Evolutionary conservation across 441 rosid genomes (phyloP), one percentile per base, ranked within the genome.

Genomic region (Rhodomyrtus psidioides): DNA sequence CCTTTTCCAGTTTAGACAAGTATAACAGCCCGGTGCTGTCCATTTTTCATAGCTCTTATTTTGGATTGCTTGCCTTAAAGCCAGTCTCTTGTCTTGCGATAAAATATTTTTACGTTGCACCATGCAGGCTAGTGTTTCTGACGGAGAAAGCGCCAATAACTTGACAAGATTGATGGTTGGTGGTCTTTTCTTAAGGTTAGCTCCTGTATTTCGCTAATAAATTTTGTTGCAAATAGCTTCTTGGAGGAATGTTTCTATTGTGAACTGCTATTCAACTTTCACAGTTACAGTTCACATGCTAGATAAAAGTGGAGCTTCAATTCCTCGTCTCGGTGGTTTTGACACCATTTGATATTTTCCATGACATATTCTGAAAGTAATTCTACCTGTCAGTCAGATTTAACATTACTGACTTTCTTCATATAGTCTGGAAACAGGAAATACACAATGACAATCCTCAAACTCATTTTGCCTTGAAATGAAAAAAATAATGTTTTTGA

Each of bases 111-210:
- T 58, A 87, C 84, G 81, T 55, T 85, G 59, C 51, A 83, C 83
- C 84, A 87, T 91, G 87, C 95, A 97, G 99, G 95, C 99, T 82
- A 95, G 97, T 93, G 96, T 95, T 91, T 93, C 97, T 51, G 97
- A 95, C 85, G 99, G 99, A 87, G 97, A 94, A 89, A 90, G 62
- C 86, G 93, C 96, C 82, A 94, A 90, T 84, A 92, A 93, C 89
- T 92, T 96, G 95, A 95, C 99, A 23, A 96, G 89, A 87, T 91
- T 96, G 88, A 86, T 91, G 92, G 86, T 97, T 83, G 94, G 96
- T 84, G 99, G 99, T 82, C 88, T 96, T 58, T 97, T 97, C 91
- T 90, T 97, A 87, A 95, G 99, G 99, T 97, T 65, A 49, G 87
- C 56, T 24, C 28, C 16, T 23, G 81, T 70, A 39, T 74, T 39